Percentiles rank a stretch among this genome's conserved stretches.
Conservation (phyloP, 176 grass and related monocot genomes). For the Carex kokanica region DNA sequence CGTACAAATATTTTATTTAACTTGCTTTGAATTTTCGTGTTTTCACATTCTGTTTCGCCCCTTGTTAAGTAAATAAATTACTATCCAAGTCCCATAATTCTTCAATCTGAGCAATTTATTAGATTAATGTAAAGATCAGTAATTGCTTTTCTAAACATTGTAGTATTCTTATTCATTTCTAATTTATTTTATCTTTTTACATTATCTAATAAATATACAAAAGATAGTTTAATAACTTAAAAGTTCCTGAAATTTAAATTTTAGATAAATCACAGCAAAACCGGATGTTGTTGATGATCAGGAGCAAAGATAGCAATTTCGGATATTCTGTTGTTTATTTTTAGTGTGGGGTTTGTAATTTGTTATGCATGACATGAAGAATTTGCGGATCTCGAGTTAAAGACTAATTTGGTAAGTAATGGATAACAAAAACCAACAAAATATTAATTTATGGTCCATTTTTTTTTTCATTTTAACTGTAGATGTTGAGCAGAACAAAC, state of each 20-base stretch:
- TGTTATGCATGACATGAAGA: not conserved
- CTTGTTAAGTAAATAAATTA: not conserved
- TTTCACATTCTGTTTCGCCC: not conserved
- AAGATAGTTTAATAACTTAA: not conserved
- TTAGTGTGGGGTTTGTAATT: not conserved
- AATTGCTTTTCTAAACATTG: not conserved
- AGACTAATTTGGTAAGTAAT: not conserved
- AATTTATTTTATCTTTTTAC: not conserved
- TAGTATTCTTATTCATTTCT: not conserved
- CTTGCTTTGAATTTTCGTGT: not conserved
- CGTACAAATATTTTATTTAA: not conserved
- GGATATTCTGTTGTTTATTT: slow-evolving; percentile 21
- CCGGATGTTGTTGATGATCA: not conserved
- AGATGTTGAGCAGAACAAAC: not conserved
- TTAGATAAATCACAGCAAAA: slow-evolving; percentile 5
- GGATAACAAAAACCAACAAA: not conserved
- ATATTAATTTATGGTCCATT: not conserved
- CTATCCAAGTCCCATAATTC: not conserved
- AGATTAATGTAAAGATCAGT: not conserved
- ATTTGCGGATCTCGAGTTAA: not conserved
- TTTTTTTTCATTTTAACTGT: not conserved
- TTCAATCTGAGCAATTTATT: not conserved
- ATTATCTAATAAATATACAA: not conserved
- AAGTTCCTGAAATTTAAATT: not conserved
- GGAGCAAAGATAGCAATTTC: slow-evolving; percentile 18